Conservation (phyloP, 768 basidiomycete species). For the Pisolithus orientalis region DNA sequence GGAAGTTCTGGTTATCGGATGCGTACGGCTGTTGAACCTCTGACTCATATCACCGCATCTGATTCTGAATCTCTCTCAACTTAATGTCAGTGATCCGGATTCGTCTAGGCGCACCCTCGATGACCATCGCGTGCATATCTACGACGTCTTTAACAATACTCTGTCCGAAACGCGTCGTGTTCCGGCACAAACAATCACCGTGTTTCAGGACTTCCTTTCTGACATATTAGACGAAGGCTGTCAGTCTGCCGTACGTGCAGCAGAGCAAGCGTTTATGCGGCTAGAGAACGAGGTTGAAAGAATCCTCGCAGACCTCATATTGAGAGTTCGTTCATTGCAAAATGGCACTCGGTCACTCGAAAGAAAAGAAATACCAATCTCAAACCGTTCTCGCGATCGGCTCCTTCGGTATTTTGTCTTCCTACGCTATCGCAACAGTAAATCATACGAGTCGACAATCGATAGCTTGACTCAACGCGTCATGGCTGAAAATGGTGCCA, state of each 20-base stretch:
- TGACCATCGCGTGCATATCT: slow-evolving; percentile 42
- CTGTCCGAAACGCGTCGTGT: slow-evolving; percentile 39
- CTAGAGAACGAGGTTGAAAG: slow-evolving; percentile 40
- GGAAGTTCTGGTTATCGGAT: slow-evolving; percentile 44
- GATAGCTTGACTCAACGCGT: slow-evolving; percentile 18
- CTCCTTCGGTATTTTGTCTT: slow-evolving; percentile 49
- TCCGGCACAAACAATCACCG: slow-evolving; percentile 26
- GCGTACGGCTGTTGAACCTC: slow-evolving; percentile 17
- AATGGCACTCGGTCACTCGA: neutral
- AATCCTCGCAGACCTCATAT: slow-evolving; percentile 31
- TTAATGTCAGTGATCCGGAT: slow-evolving; percentile 18
- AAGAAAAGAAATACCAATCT: slow-evolving; percentile 15
- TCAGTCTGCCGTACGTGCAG: slow-evolving; percentile 30
- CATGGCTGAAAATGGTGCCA: slow-evolving; percentile 14
- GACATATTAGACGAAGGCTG: slow-evolving; percentile 32
- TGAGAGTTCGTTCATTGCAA: slow-evolving; percentile 24
- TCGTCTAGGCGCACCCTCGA: slow-evolving; percentile 24
- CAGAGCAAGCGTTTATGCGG: slow-evolving; percentile 36
- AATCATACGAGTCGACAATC: slow-evolving; percentile 38
- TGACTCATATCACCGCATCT: neutral
- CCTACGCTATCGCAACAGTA: slow-evolving; percentile 52
- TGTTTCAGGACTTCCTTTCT: slow-evolving; percentile 39
- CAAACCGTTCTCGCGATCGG: slow-evolving; percentile 27
- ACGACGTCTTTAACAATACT: slow-evolving; percentile 46
- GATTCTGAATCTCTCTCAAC: neutral